These are phyloP conservation scores for Eucalyptus microcorys DNA, from an alignment of 345 rosid genomes.

Conservation along the genomic window DNA sequence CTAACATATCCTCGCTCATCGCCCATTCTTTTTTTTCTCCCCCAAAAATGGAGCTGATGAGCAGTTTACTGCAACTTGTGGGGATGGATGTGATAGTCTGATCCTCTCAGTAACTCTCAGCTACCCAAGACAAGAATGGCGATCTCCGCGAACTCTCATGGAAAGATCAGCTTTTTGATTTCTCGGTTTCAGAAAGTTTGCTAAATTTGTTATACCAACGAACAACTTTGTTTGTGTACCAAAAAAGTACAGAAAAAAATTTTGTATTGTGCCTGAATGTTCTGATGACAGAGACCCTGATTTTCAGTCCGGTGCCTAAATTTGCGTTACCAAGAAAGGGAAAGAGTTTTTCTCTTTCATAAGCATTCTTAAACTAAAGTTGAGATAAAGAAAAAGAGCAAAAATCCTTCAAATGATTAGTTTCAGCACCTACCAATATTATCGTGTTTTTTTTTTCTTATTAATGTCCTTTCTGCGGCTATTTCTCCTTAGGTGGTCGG, in stretches of 20 bases:
- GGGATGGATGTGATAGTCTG: background rate
- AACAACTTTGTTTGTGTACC: background rate
- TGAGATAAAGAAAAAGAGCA: background rate
- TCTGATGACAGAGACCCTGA: background rate
- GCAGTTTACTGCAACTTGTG: background rate
- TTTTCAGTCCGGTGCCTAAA: background rate
- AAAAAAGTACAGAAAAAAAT: background rate
- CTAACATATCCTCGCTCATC: background rate
- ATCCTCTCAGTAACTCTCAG: background rate
- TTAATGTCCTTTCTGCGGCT: background rate
- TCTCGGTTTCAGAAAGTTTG: background rate
- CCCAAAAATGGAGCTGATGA: background rate
- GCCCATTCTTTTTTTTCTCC: background rate
- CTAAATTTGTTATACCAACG: background rate
- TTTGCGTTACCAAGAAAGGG: background rate
- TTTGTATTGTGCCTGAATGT: background rate
- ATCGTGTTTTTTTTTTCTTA: background rate
- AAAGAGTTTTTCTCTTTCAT: background rate
- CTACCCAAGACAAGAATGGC: background rate
- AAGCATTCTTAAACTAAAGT: background rate
- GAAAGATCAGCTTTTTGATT: background rate
- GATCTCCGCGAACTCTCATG: background rate
- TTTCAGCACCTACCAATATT: background rate
- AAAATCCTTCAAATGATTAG: background rate
- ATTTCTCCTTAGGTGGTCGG: constrained; percentile 51